phyloP scores from a whole-genome alignment of 768 basidiomycete species.

The Termitomyces bulborhizus region DNA sequence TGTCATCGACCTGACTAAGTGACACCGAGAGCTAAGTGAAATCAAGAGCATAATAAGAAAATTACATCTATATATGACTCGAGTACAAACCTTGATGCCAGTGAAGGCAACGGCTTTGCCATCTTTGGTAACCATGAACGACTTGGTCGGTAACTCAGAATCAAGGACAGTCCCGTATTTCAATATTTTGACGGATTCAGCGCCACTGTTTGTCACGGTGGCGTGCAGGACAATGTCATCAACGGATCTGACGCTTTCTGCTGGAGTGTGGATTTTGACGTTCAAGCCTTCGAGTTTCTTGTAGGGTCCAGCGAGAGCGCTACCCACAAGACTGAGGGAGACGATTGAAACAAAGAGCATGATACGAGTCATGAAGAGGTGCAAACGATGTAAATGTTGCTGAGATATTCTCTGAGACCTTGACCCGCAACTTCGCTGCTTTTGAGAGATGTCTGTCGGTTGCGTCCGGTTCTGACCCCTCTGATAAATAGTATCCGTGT shows the following conservation, averaged over 20 bases:
- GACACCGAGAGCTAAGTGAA: constrained; percentile 27
- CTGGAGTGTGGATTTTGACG: constrained; percentile 23
- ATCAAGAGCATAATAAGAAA: not conserved
- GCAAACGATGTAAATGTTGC: not conserved
- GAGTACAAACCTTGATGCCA: constrained; percentile 31
- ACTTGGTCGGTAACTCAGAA: constrained; percentile 33
- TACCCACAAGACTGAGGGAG: constrained; percentile 21
- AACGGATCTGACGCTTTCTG: constrained; percentile 27
- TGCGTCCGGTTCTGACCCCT: not conserved
- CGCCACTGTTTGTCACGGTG: constrained; percentile 33
- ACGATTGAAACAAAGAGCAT: constrained; percentile 25
- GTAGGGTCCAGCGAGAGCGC: constrained; percentile 24
- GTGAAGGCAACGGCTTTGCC: constrained; percentile 32
- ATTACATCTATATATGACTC: not conserved
- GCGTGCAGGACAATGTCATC: constrained; percentile 35
- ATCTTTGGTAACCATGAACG: constrained; percentile 36
- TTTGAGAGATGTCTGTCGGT: not conserved
- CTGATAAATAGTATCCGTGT: not conserved
- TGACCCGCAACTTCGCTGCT: not conserved
- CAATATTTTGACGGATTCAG: constrained; percentile 34
- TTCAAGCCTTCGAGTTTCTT: constrained; percentile 25
- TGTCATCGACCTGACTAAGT: constrained; percentile 30
- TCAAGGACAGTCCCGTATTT: constrained; percentile 43
- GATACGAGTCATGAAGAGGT: not conserved
- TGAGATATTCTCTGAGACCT: not conserved